phyloP scores from a whole-genome alignment of 805 yeast genomes.

The Ogataea dorogensis region DNA sequence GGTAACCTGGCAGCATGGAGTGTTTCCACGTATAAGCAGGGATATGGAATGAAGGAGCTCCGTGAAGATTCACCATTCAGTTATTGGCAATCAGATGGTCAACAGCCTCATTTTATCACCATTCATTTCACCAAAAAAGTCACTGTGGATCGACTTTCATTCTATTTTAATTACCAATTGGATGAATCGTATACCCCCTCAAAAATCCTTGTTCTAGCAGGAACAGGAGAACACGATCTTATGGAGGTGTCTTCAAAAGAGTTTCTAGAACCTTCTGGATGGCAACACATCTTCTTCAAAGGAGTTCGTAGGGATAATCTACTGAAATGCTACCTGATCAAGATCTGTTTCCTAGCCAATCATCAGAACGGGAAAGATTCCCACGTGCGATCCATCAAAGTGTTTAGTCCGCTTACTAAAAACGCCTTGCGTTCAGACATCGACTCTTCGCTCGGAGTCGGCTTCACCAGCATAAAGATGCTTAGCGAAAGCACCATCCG shows the following conservation, averaged over 20 bases:
- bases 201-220: conserved; percentile 61
- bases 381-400: conserved; percentile 73
- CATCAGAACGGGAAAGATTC: conserved; percentile 97
- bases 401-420: conserved; percentile 45
- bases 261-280: conserved; percentile 69
- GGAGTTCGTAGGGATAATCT: conserved; percentile 53
- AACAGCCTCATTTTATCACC: conserved; percentile 79
- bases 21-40: conserved; percentile 71
- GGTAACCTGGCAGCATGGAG: conserved; percentile 84
- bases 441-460: conserved; percentile 27
- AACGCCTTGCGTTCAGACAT: conserved; percentile 25
- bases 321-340: conserved; percentile 63
- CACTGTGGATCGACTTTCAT: conserved; percentile 59
- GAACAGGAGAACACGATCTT: conserved; percentile 77
- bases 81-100: conserved; percentile 96
- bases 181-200: conserved; percentile 96
- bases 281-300: conserved; percentile 66
- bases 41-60: conserved; percentile 68
- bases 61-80: conserved; percentile 68
- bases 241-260: conserved; percentile 60
- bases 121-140: conserved; percentile 80
- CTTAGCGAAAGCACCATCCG: conserved; percentile 35
- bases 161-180: conserved; percentile 64
- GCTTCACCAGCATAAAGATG: conserved; percentile 34
- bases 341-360: conserved; percentile 64